Evolutionary conservation across 768 basidiomycete species (phyloP).

Genomic region (Coprinopsis marcescibilis): DNA sequence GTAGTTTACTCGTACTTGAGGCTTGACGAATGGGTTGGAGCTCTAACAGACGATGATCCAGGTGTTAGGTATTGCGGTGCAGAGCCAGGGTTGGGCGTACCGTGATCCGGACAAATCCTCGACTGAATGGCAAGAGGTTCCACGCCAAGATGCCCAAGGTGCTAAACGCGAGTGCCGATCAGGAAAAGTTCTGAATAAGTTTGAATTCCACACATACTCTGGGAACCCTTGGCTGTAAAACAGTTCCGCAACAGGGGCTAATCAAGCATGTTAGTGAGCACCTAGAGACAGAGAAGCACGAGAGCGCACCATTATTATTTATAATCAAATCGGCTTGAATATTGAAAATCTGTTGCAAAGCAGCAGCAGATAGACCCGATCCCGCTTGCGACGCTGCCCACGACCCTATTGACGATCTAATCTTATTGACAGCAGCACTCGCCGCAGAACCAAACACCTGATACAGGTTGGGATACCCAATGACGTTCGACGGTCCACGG

Average conservation of each 20-base stretch:
- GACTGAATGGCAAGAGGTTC: slow-evolving; percentile 50
- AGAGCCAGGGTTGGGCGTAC: slow-evolving; percentile 18
- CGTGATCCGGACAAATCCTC: slow-evolving; percentile 44
- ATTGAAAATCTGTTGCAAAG: slow-evolving; percentile 37
- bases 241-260: slow-evolving; percentile 43
- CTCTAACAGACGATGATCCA: slow-evolving; percentile 25
- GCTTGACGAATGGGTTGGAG: slow-evolving; percentile 41
- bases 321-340: slow-evolving; percentile 44
- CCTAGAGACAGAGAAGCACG: background rate
- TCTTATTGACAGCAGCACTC: slow-evolving; percentile 27
- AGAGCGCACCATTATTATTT: slow-evolving; percentile 38
- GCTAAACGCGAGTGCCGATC: slow-evolving; percentile 17
- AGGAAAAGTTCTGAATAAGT: background rate
- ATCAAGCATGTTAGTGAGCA: background rate
- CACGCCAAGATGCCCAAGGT: slow-evolving; percentile 45
- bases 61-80: background rate
- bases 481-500: slow-evolving; percentile 39
- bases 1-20: slow-evolving; percentile 44
- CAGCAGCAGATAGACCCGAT: slow-evolving; percentile 32
- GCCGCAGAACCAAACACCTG: slow-evolving; percentile 36
- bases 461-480: slow-evolving; percentile 47
- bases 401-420: slow-evolving; percentile 28
- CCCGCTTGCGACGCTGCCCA: slow-evolving; percentile 42
- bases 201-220: slow-evolving; percentile 24
- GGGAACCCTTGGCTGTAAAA: slow-evolving; percentile 44